Conservation (phyloP, 192 early-diverging fungal species). For the Cetraspora pellucida region DNA sequence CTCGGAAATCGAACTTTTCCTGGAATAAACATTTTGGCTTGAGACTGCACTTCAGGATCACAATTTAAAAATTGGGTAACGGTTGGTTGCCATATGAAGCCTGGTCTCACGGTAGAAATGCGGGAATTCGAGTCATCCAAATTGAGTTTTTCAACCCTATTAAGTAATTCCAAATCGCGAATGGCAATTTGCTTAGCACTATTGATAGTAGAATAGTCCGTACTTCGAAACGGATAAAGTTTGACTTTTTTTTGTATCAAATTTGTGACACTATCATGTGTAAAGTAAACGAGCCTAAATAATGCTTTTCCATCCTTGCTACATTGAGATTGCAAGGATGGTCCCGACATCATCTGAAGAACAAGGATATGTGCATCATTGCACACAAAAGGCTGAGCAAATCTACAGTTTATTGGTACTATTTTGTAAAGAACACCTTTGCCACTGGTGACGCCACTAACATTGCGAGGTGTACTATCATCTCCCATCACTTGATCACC, state of each 20-base stretch:
- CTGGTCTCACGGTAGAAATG: not conserved
- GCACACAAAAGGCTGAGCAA: slow-evolving; percentile 52
- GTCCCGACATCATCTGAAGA: slow-evolving; percentile 33
- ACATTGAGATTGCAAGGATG: not conserved
- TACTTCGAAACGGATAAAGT: not conserved
- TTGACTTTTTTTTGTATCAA: not conserved
- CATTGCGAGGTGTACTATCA: slow-evolving; percentile 49
- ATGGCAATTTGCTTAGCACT: not conserved
- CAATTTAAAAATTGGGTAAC: slow-evolving; percentile 13
- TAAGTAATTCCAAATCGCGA: not conserved
- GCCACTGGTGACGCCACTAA: slow-evolving; percentile 48
- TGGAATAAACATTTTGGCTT: not conserved
- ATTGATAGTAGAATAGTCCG: not conserved
- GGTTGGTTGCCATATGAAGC: slow-evolving; percentile 12
- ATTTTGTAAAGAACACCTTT: slow-evolving; percentile 53
- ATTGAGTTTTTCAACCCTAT: not conserved
- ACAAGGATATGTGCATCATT: slow-evolving; percentile 58
- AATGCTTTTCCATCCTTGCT: not conserved
- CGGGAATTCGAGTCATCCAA: not conserved
- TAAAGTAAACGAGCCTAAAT: slow-evolving; percentile 6
- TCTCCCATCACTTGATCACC: slow-evolving; percentile 54
- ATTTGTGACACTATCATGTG: not conserved
- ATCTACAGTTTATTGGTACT: slow-evolving; percentile 28
- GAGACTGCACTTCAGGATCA: not conserved
- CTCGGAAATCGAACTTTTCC: not conserved